These are phyloP conservation scores for Gryganskiella cystojenkinii DNA, from an alignment of 192 early-diverging fungal species.

Conservation along the genomic window DNA sequence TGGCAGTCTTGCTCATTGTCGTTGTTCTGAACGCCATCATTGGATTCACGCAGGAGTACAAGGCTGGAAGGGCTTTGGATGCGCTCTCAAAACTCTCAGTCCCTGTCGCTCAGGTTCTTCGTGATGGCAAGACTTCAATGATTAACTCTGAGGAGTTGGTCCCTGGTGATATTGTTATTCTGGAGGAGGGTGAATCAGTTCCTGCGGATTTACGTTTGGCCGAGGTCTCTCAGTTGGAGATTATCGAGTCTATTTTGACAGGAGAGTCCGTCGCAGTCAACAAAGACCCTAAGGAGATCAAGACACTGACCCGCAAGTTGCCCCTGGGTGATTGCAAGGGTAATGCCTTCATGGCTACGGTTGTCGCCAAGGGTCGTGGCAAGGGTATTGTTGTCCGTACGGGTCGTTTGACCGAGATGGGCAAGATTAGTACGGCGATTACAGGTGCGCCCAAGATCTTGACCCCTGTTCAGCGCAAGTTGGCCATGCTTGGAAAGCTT, in stretches of 20 bases:
- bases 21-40: conserved; percentile 90
- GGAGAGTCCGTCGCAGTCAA: conserved; percentile 79
- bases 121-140: conserved; percentile 70
- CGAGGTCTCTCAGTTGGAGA: conserved; percentile 79
- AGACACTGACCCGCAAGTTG: conserved; percentile 70
- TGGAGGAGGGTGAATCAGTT: conserved; percentile 86
- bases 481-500: conserved; percentile 83
- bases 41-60: conserved; percentile 96
- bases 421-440: conserved; percentile 92
- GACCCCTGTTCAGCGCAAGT: conserved; percentile 79
- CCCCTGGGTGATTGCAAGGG: conserved; percentile 93
- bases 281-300: conserved; percentile 77
- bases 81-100: conserved; percentile 75
- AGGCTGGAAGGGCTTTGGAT: conserved; percentile 91
- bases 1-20: conserved; percentile 68
- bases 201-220: conserved; percentile 84
- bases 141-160: conserved; percentile 78
- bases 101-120: conserved; percentile 76
- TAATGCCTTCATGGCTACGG: conserved; percentile 97
- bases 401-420: conserved; percentile 91
- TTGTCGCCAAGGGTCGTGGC: conserved; percentile 89
- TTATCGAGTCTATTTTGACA: conserved; percentile 86
- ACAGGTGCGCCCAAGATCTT: conserved; percentile 62
- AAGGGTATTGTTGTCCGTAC: conserved; percentile 94
- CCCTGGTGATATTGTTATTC: conserved; percentile 83